These are phyloP conservation scores for Metschnikowia chrysomelidarum DNA, from an alignment of 805 yeast genomes.

Conservation along the genomic window DNA sequence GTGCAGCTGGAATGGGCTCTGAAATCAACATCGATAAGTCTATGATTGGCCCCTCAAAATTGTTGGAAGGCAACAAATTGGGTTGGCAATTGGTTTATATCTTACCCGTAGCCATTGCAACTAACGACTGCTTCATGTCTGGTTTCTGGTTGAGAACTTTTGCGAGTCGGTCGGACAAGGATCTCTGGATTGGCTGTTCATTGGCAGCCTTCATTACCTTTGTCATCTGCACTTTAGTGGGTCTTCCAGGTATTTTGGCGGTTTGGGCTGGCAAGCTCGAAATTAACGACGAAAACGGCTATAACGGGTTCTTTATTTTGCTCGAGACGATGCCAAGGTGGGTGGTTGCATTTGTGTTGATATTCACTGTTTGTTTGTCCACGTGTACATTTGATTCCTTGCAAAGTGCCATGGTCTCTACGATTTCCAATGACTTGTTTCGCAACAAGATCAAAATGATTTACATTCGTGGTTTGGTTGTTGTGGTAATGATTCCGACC, in stretches of 20 bases:
- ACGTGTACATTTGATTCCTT: conserved; percentile 88
- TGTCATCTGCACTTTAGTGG: conserved; percentile 66
- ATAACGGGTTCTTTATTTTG: conserved; percentile 69
- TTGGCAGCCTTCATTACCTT: conserved; percentile 70
- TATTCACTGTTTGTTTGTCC: conserved; percentile 69
- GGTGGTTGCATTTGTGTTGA: conserved; percentile 80
- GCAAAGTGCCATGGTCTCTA: conserved; percentile 85
- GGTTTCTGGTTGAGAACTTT: conserved; percentile 95
- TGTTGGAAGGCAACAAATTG: conserved; percentile 62
- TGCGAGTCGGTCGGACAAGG: conserved; percentile 77
- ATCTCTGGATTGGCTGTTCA: conserved; percentile 70
- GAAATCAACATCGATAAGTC: conserved; percentile 64
- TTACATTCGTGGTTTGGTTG: conserved; percentile 68
- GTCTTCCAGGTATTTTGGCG: conserved; percentile 81
- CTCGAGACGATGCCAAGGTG: conserved; percentile 75
- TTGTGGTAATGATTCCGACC: conserved; percentile 79
- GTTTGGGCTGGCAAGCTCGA: conserved; percentile 81
- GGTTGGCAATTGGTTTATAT: conserved; percentile 92
- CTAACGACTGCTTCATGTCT: conserved; percentile 86
- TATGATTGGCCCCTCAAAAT: conserved; percentile 60
- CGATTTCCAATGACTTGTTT: conserved; percentile 86
- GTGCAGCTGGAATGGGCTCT: conserved; percentile 76
- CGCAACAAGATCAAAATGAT: conserved; percentile 70
- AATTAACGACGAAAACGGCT: conserved; percentile 54
- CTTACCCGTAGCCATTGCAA: conserved; percentile 78